These are phyloP conservation scores for Paracamarosporium sp. DNA, from an alignment of 2,329 filamentous ascomycete species.

Conservation along the genomic window DNA sequence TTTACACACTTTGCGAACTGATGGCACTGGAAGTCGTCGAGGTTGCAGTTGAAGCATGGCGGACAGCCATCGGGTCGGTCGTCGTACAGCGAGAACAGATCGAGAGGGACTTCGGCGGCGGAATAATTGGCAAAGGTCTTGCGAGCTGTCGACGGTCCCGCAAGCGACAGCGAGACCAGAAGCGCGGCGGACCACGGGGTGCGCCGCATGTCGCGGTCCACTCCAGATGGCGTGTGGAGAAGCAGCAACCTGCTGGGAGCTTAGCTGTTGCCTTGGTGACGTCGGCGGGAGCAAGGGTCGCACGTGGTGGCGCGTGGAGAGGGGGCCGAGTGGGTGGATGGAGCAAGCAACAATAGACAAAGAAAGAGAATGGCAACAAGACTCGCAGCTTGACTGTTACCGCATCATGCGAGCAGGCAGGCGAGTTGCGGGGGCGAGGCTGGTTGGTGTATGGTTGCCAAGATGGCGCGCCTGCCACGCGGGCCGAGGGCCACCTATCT, in stretches of 20 bases:
- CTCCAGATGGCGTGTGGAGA: constrained; percentile 27
- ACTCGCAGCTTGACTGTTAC: constrained; percentile 22
- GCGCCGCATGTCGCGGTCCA: constrained; percentile 40
- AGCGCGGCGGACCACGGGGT: constrained; percentile 39
- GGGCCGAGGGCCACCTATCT: background rate
- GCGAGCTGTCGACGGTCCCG: constrained; percentile 31
- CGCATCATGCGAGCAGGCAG: constrained; percentile 24
- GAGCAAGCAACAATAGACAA: background rate
- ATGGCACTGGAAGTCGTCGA: constrained; percentile 88
- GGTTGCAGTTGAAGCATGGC: constrained; percentile 96
- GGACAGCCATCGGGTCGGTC: constrained; percentile 79
- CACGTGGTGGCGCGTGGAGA: background rate
- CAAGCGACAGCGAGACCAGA: constrained; percentile 31
- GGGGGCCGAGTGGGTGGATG: background rate
- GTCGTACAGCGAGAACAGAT: constrained; percentile 72
- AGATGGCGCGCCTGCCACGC: background rate
- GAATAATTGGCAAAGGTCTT: constrained; percentile 53
- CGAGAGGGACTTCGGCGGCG: constrained; percentile 56
- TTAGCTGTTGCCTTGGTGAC: constrained; percentile 18
- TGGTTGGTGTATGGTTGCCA: constrained; percentile 4
- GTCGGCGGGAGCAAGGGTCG: background rate
- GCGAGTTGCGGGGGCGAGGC: constrained; percentile 30
- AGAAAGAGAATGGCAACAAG: constrained; percentile 3
- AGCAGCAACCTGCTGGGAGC: constrained; percentile 22
- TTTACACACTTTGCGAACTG: constrained; percentile 91